These are phyloP conservation scores for Trichoderma simmonsii DNA, from an alignment of 2,329 filamentous ascomycete genomes.

Conservation along the genomic window DNA sequence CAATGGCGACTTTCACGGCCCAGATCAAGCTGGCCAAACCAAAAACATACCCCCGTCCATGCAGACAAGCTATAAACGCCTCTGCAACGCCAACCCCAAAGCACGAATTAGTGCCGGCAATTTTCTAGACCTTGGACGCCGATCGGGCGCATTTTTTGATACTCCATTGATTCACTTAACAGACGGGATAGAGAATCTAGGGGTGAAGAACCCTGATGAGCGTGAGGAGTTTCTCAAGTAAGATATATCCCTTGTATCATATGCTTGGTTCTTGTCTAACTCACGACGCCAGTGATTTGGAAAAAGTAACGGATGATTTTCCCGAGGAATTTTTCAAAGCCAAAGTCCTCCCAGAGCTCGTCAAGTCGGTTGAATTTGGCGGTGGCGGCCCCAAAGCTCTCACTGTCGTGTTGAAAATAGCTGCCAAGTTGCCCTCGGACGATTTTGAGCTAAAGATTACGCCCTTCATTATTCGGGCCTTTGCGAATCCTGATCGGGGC, in stretches of 20 bases:
- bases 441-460: constrained; percentile 84
- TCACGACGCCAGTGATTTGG: constrained; percentile 61
- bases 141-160: constrained; percentile 84
- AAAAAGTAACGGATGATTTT: constrained; percentile 86
- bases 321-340: constrained; percentile 98
- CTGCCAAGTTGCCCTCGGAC: constrained; percentile 78
- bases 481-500: constrained; percentile 86
- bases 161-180: constrained; percentile 89
- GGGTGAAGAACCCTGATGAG: constrained; percentile 80
- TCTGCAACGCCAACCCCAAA: constrained; percentile 87
- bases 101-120: constrained; percentile 76
- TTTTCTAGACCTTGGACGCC: constrained; percentile 85
- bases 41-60: constrained; percentile 83
- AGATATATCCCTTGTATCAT: constrained; percentile 21
- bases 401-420: constrained; percentile 83
- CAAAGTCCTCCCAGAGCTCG: constrained; percentile 88
- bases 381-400: constrained; percentile 93
- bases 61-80: constrained; percentile 85
- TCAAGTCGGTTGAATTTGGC: constrained; percentile 99
- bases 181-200: constrained; percentile 87
- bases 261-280: constrained; percentile 34
- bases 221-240: constrained; percentile 77
- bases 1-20: constrained; percentile 74
- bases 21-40: constrained; percentile 79
- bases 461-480: constrained; percentile 82